Conservation (phyloP, 176 grass and related monocot genomes). For the Cenchrus fungigraminus region DNA sequence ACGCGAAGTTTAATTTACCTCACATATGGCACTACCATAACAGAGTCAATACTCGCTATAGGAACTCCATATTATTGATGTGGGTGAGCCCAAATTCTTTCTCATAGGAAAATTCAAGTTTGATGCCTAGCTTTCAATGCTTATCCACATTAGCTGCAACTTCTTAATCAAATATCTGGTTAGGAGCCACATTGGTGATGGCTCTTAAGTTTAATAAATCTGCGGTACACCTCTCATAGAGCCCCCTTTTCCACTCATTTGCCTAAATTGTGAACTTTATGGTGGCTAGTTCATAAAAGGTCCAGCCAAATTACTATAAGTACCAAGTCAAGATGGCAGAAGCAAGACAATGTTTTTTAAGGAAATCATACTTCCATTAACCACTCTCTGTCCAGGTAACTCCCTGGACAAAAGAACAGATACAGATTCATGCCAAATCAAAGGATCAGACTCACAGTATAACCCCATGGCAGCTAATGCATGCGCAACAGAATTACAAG, state of each 20-base stretch:
- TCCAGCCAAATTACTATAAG: constrained; percentile 21
- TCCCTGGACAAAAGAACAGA: no score
- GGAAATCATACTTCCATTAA: no score
- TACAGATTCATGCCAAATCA: no score
- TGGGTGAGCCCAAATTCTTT: background rate
- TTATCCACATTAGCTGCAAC: background rate
- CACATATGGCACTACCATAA: constrained; percentile 15
- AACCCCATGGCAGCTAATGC: no score
- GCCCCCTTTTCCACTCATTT: background rate
- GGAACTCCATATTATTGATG: constrained; percentile 4
- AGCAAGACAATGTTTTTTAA: constrained; percentile 20
- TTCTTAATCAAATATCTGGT: constrained; percentile 26
- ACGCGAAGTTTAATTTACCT: background rate
- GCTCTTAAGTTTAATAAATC: background rate
- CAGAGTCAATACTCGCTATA: background rate
- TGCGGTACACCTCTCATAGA: background rate
- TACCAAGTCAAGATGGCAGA: constrained; percentile 34
- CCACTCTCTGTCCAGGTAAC: no score
- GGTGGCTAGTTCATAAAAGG: background rate
- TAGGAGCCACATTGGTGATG: constrained; percentile 19
- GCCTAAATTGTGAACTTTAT: constrained; percentile 3
- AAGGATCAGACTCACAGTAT: no score
- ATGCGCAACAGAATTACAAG: no score
- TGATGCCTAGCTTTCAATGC: background rate
- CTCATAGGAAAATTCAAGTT: background rate